Conservation (phyloP, 192 early-diverging fungal species). For the Coemansia sp. region DNA sequence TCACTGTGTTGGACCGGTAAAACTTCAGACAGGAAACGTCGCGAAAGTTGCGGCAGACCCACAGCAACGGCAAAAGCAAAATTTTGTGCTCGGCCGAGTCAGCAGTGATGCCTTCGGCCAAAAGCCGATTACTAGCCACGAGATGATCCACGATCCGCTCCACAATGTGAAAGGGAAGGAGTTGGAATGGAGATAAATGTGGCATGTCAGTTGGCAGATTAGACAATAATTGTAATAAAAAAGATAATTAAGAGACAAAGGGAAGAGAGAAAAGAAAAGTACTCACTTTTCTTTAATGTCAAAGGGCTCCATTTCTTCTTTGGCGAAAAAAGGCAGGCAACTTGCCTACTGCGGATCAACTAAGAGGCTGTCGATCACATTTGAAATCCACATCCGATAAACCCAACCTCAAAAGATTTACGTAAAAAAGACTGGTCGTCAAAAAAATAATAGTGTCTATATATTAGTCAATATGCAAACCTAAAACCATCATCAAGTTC, state of each 20-base stretch:
- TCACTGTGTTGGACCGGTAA: neutral
- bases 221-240: neutral
- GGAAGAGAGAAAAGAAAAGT: neutral
- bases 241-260: neutral
- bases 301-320: neutral
- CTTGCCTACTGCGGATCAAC: neutral
- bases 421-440: neutral
- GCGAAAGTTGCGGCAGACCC: neutral
- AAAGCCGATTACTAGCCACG: neutral
- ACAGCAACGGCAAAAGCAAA: neutral
- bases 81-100: neutral
- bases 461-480: constrained; percentile 1
- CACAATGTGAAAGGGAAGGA: neutral
- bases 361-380: neutral
- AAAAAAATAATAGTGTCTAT: neutral
- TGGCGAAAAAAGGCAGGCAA: neutral
- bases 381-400: neutral
- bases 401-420: neutral
- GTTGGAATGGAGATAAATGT: neutral
- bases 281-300: neutral
- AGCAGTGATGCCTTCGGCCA: neutral
- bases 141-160: neutral
- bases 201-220: neutral
- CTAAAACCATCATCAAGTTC: constrained; percentile 8
- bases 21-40: neutral